Base-by-base conservation (phyloP, 2,329 filamentous ascomycete species). In the Dichotomopilus funicola region DNA sequence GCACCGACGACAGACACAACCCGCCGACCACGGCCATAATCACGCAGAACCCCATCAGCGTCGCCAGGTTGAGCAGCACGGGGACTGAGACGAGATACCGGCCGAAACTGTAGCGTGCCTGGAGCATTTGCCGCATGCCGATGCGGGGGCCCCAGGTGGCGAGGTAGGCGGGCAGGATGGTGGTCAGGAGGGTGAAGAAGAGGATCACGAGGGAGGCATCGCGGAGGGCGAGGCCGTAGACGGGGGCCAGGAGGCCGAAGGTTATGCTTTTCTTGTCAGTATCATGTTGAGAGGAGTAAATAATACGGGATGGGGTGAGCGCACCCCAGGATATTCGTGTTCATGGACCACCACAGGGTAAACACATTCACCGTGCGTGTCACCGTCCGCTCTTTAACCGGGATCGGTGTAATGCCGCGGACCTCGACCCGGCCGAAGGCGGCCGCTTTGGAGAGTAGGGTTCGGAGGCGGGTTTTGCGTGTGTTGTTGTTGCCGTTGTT, bases 41-140 rank as follows among this genome's bases (percentile, higher is more conserved):
- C 62, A 86, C 75, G 49, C 77, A 79, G 70, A 86, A 86, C n/a
- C 82, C 82, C 4, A 76, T 79, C 2, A 85, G 71, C 0, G 81
- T 85, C 11, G 81, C 81, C 31, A 86, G 71, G 63, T 86, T 86
- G 57, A 86, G 72, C 8, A 86, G 64, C 2, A 85, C 78, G 1
- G 81, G 77, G n/a, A 86, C 65, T 0, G 77, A 79, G 37, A 83
- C 78, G 19, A 81, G 70, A 63, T 83, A 84, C 42, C 77, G 74
- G 13, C 76, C 82, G 64, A 84, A 87, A 42, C 78, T 79, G 66
- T 79, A 86, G 27, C 83, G 74, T 4, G 83, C 82, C 61, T 83
- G 81, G 6, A 86, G 77, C 75, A 86, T 83, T 67, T 86, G 82
- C 12, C 83, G 75, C 75, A 86, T 78, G 43, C 82, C 83, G 8